Evolutionary conservation across 2,329 filamentous ascomycete genomes (phyloP), one percentile per base, ranked within the genome.

Genomic region (Epichloe coenophiala): DNA sequence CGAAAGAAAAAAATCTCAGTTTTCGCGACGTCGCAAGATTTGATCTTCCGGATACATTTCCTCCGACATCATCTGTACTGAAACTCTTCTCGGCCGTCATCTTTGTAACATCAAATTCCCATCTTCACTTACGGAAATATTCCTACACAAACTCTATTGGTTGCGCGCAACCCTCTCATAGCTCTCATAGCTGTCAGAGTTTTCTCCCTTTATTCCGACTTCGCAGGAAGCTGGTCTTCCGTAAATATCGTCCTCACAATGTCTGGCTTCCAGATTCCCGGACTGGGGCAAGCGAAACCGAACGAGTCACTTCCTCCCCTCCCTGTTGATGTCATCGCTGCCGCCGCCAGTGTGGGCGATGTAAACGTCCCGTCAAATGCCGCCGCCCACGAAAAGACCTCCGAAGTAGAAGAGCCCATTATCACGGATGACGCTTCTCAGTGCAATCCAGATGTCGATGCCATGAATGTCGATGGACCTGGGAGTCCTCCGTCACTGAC

Each of bases 241-340:
- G 4, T 11, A 31, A 9, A 31, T 9, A 31, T 21, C 21, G 9
- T 37, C 13, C 23, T n/a, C 8, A 33, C 15, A 7, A 71, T 71
- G 69, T 65, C 69, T 27, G 66, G 66, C 49, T 71, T 71, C 36
- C 67, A 70, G 51, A 71, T 71, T 36, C 69, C 69, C 33, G 69
- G 69, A 49, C 59, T 71, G 15, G 69, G 69, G 11, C 66, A 70
- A 53, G 69, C 69, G 47, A 69, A 67, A 54, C 67, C 67, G 4
- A 70, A 71, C 49, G 69, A 71, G 49, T 62, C 59, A 2, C 57
- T 71, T 2, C 69, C 69, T 1, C 69, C 68, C 12, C 58, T 70
- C 0, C 61, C 65, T 2, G 37, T 63, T 19, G 67, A 69, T 12
- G 35, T 63, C 12, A 52, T 60, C 33, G 56, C 55, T n/a, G 61